Evolutionary conservation across 2,329 filamentous ascomycete species (phyloP), one percentile per base, ranked within the genome.

Genomic region (Scopulariopsis brevicaulis): DNA sequence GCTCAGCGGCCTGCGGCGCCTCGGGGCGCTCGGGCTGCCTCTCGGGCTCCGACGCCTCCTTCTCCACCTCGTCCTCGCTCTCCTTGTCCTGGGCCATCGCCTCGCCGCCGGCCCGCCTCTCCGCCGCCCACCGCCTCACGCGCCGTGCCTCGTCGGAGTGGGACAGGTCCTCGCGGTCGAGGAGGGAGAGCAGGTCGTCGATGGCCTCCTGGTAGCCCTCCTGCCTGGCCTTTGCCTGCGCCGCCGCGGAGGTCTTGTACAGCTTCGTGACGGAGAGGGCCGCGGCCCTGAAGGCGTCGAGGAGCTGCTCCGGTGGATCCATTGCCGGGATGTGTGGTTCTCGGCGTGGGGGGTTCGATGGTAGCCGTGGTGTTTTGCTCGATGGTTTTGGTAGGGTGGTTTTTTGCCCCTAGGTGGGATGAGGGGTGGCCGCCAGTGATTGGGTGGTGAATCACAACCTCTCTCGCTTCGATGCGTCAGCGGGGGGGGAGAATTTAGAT

Each of bases 181-280:
- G 75, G 64, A 96, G 95, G 18, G 79, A 73, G n/a, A 96, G 74
- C 5, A 99, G 76, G 64, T 97, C 93, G 62, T 96, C 90, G 43
- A 99, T 76, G 43, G 92, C 95, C 68, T 97, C 92, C 70, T 96
- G 92, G 65, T 96, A 97, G 28, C 94, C 94, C 46, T 92, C 86
- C 55, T 82, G 75, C 55, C 89, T 84, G 53, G 90, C 85, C 65
- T 86, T 85, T 55, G 86, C 79, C 69, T 94, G 86, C 54, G 89
- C 88, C 35, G 84, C 79, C 14, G 89, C 87, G 3, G 93, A 93
- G 46, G 86, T 92, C 73, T 96, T 96, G 76, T 97, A 97, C 15
- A 99, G 84, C 67, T 95, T 96, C 54, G 94, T 97, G 58, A 97
- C 92, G 6, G 91, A 96, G 37, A 96, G 79, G 22, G 94, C 94